Conservation (phyloP, 257 asterid species). For the Solanum tarijense region DNA sequence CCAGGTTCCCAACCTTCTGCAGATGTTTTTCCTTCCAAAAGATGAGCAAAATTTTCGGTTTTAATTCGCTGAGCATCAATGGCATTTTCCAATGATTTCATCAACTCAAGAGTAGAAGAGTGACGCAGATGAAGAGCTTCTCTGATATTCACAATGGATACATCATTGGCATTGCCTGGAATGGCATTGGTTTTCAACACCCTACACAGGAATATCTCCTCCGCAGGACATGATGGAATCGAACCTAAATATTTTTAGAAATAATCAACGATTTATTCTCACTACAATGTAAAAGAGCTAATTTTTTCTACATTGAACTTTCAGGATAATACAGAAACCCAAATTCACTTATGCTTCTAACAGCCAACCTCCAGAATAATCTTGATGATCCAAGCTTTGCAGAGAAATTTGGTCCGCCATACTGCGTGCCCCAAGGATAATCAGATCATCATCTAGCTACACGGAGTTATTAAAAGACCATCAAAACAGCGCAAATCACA, state of each 20-base stretch:
- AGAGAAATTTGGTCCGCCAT: slow-evolving; percentile 51
- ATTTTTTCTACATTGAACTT: background rate
- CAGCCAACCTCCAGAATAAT: slow-evolving; percentile 60
- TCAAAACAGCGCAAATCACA: slow-evolving; percentile 7
- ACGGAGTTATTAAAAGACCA: slow-evolving; percentile 8
- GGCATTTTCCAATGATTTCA: slow-evolving; percentile 64
- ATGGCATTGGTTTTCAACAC: slow-evolving; percentile 39
- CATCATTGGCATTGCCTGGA: slow-evolving; percentile 30
- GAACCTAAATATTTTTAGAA: slow-evolving; percentile 30
- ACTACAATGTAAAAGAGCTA: background rate
- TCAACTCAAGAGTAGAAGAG: slow-evolving; percentile 55
- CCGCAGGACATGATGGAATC: slow-evolving; percentile 73
- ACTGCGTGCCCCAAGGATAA: slow-evolving; percentile 64
- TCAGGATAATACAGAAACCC: background rate
- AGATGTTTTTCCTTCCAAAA: slow-evolving; percentile 47
- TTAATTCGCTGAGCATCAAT: slow-evolving; percentile 57
- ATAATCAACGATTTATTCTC: background rate
- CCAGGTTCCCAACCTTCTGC: slow-evolving; percentile 51
- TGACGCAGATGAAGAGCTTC: slow-evolving; percentile 62
- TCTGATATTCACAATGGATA: slow-evolving; percentile 30
- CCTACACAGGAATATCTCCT: slow-evolving; percentile 80
- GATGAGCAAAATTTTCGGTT: slow-evolving; percentile 39
- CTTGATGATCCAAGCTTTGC: slow-evolving; percentile 42
- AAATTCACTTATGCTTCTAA: background rate
- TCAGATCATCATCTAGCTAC: slow-evolving; percentile 72